A percentile compares a stretch with the other conserved stretches of the same genome.
phyloP scores from a whole-genome alignment of 257 asterid species.

The Salvia splendens region DNA sequence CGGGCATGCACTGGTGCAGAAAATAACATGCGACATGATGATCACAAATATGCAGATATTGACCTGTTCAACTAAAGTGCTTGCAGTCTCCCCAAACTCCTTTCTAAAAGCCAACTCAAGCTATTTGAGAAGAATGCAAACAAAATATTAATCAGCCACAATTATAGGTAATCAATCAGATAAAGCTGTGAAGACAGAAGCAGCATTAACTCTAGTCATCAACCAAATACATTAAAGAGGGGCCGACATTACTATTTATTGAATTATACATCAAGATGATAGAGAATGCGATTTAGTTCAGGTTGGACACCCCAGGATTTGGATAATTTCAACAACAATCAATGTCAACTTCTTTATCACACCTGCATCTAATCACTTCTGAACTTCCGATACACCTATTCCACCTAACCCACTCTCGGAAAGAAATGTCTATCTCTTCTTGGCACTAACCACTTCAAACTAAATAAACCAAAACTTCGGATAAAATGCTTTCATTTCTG shows the following conservation, averaged over 20 bases:
- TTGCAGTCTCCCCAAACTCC: slow-evolving; percentile 63
- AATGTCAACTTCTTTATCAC: slow-evolving; percentile 13
- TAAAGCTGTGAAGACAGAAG: slow-evolving; percentile 16
- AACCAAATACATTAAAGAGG: slow-evolving; percentile 17
- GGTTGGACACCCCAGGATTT: slow-evolving; percentile 10
- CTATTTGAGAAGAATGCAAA: slow-evolving; percentile 46
- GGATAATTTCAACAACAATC: neutral
- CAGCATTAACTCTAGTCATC: slow-evolving; percentile 13
- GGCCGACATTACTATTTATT: neutral
- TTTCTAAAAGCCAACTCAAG: slow-evolving; percentile 85
- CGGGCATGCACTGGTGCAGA: slow-evolving; percentile 4
- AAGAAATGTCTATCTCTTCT: slow-evolving; percentile 16
- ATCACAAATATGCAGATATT: slow-evolving; percentile 13
- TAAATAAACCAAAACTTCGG: slow-evolving; percentile 13
- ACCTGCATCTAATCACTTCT: slow-evolving; percentile 20
- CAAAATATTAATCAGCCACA: slow-evolving; percentile 35
- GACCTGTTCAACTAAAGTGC: slow-evolving; percentile 78
- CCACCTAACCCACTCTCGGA: slow-evolving; percentile 16
- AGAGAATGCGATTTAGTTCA: neutral
- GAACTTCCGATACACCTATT: slow-evolving; percentile 14
- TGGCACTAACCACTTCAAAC: slow-evolving; percentile 18
- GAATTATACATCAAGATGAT: neutral
- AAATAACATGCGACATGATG: slow-evolving; percentile 8
- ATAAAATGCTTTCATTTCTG: neutral
- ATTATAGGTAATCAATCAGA: slow-evolving; percentile 26